Evolutionary conservation across 2,329 filamentous ascomycete genomes (phyloP).

Genomic region (Sclerotinia spermophila): DNA sequence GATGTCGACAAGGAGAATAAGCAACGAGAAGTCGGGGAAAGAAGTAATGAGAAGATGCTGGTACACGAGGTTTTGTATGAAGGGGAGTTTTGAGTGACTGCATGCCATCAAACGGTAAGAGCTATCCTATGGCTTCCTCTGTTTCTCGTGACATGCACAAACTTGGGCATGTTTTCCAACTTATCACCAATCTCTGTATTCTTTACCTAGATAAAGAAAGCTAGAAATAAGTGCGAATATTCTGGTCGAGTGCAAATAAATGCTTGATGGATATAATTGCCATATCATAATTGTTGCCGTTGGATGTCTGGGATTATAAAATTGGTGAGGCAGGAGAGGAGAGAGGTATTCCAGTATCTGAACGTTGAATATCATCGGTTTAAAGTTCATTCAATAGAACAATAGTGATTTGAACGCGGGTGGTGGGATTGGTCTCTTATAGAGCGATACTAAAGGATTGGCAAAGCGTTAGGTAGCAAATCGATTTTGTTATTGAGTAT

Average conservation of each 20-base stretch:
- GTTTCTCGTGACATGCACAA: not conserved
- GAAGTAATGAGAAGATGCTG: not conserved
- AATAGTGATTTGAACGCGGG: not conserved
- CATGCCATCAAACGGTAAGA: not conserved
- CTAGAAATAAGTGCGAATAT: not conserved
- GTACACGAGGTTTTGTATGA: not conserved
- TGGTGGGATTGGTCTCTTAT: not conserved
- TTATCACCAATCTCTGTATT: not conserved
- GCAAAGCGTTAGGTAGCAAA: not conserved
- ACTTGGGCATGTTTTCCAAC: not conserved
- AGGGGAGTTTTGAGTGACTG: not conserved
- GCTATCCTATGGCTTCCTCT: not conserved
- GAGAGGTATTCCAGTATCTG: not conserved
- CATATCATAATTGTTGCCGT: rapidly evolving
- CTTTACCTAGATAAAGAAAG: not conserved
- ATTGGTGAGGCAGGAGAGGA: not conserved
- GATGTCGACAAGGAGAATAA: not conserved
- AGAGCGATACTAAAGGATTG: not conserved
- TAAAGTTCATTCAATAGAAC: not conserved
- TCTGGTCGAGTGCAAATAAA: too few species aligned
- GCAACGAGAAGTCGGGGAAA: not conserved
- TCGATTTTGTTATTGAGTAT: not conserved
- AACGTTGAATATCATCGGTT: not conserved
- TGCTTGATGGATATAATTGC: not conserved
- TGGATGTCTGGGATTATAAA: too few species aligned